Evolutionary conservation across 495 filamentous ascomycete genomes (phyloP).

Genomic region (Aspergillus hancockii): DNA sequence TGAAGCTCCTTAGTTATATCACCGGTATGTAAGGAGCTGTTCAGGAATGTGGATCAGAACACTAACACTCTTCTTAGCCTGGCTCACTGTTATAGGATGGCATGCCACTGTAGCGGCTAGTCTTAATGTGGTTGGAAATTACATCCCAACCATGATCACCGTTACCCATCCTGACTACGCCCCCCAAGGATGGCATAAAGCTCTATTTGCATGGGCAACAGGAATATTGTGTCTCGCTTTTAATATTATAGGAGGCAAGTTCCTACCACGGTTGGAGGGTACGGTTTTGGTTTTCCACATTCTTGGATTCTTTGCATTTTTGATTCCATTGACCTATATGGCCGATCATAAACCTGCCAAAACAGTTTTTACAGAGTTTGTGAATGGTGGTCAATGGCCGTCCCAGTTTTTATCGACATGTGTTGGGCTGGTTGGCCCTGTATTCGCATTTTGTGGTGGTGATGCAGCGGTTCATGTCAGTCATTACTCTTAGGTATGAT

Average conservation of each 20-base stretch:
- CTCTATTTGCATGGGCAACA: constrained; percentile 44
- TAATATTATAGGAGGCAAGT: constrained; percentile 42
- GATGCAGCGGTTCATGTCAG: constrained; percentile 45
- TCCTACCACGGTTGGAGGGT: constrained; percentile 46
- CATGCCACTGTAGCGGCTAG: constrained; percentile 41
- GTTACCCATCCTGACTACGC: constrained; percentile 41
- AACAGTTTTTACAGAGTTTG: constrained; percentile 49
- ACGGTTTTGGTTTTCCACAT: constrained; percentile 51
- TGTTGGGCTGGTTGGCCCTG: constrained; percentile 38
- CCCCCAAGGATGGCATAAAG: constrained; percentile 41
- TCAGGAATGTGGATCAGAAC: not conserved
- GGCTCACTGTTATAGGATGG: constrained; percentile 50
- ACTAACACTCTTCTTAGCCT: constrained; percentile 29
- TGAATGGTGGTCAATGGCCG: constrained; percentile 47
- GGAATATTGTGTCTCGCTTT: constrained; percentile 38
- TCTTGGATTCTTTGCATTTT: constrained; percentile 52
- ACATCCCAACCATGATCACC: constrained; percentile 40
- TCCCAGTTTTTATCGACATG: constrained; percentile 46
- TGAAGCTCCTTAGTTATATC: constrained; percentile 50
- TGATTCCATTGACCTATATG: constrained; percentile 50
- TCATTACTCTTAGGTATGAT: not conserved
- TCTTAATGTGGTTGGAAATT: constrained; percentile 41
- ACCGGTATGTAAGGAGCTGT: constrained; percentile 43
- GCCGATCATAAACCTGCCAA: constrained; percentile 39
- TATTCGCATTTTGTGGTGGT: constrained; percentile 44